Evolutionary conservation across 352 stramenopile genomes (phyloP), one percentile per base, ranked within the genome.

Genomic region (Pythium insidiosum): DNA sequence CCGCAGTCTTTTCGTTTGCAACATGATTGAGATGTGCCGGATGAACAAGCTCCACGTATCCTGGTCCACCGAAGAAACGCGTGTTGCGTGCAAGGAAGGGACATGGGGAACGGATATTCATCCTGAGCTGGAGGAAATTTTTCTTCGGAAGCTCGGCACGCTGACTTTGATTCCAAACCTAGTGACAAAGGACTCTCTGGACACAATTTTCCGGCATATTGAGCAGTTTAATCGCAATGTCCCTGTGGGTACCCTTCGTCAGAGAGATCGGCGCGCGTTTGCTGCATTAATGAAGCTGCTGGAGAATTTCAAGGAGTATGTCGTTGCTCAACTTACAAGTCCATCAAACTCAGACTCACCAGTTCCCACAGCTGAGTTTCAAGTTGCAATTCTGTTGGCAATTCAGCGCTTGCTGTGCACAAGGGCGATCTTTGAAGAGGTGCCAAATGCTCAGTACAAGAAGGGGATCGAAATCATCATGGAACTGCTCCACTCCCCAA

Each of bases 151-250:
- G 47, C 54, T 94, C 25, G 74, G 83, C 5, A 84, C 67, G 38
- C 47, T 91, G 24, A 85, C 63, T n/a, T 68, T 91, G 25, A 75
- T 91, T 15, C 77, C 81, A 26, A 91, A 86, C 45, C 58, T 91
- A 16, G 74, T 89, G 16, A 88, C 77, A 19, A 85, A 77, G 20
- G 73, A 88, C 6, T 84, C 68, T 11, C 67, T 94, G 40, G 73
- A 84, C 9, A 34, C 60, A 12, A 80, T 88, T 16, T 88, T 85
- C 36, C 76, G 73, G 11, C 75, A 91, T 22, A 36, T 94, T 23
- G 78, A 91, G 39, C 81, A 94, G 43, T 94, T 91, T 53, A 94
- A 94, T 25, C 77, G 79, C 39, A 94, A 94, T 38, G 67, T 94
- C 24, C 74, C 81, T 9, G 49, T 94, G 4, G 81, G 81, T 48